Conservation (phyloP, 345 rosid genomes). For the Arabidopsis suecica region DNA sequence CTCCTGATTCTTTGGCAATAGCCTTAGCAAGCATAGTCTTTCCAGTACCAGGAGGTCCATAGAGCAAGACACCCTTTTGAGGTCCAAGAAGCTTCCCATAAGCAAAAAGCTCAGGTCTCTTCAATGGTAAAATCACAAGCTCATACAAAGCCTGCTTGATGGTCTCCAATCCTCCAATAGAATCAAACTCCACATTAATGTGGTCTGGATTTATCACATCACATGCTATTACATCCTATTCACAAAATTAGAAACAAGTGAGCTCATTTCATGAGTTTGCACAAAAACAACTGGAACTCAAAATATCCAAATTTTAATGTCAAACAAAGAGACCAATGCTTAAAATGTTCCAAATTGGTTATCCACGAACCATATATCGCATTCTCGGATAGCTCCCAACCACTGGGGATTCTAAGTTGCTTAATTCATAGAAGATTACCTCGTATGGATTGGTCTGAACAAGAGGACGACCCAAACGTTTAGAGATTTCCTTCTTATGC, state of each 20-base stretch:
- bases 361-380: slow-evolving; percentile 3
- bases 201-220: slow-evolving; percentile 94
- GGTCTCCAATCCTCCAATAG: slow-evolving; percentile 86
- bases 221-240: slow-evolving; percentile 95
- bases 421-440: slow-evolving; percentile 45
- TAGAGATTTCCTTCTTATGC: slow-evolving; percentile 89
- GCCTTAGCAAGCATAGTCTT: slow-evolving; percentile 99
- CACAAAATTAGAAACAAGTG: slow-evolving; percentile 21
- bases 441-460: slow-evolving; percentile 87
- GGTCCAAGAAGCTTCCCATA: slow-evolving; percentile 95
- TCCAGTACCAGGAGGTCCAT: slow-evolving; percentile 99
- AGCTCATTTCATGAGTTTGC: neutral
- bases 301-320: neutral
- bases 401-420: neutral
- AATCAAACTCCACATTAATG: slow-evolving; percentile 89
- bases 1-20: slow-evolving; percentile 95
- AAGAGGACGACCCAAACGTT: slow-evolving; percentile 92
- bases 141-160: slow-evolving; percentile 85
- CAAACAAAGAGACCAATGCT: slow-evolving; percentile 15
- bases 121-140: slow-evolving; percentile 86
- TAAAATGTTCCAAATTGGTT: neutral
- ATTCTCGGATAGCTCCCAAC: neutral
- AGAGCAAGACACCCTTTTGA: slow-evolving; percentile 93
- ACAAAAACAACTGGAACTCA: neutral
- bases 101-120: slow-evolving; percentile 89